Conservation (phyloP, 352 stramenopile genomes). For the Pilasporangium apinafurcum region DNA sequence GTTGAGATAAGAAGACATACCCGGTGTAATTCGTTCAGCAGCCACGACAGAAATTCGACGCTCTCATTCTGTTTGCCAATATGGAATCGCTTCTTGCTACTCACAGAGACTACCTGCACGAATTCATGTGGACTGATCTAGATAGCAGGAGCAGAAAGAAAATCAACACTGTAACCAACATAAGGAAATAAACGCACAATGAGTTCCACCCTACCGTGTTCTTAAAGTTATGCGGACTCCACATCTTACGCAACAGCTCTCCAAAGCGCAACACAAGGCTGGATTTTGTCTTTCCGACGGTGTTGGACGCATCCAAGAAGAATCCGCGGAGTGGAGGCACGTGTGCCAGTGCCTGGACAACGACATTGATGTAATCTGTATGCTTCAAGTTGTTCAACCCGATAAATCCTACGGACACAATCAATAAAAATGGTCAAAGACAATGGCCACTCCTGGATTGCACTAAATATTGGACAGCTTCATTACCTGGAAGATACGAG, state of each 20-base stretch:
- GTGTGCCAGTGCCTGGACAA: slow-evolving; percentile 95
- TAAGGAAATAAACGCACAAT: neutral
- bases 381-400: slow-evolving; percentile 97
- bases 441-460: no score
- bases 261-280: slow-evolving; percentile 91
- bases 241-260: slow-evolving; percentile 97
- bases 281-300: slow-evolving; percentile 58
- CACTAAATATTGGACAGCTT: no score
- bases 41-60: slow-evolving; percentile 95
- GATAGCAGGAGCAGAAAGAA: neutral
- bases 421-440: no score
- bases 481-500: slow-evolving; percentile 89
- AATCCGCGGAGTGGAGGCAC: slow-evolving; percentile 94
- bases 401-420: slow-evolving; percentile 81
- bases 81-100: slow-evolving; percentile 95
- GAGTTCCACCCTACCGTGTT: slow-evolving; percentile 72
- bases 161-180: neutral
- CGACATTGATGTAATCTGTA: slow-evolving; percentile 97
- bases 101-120: slow-evolving; percentile 92
- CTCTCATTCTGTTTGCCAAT: slow-evolving; percentile 93
- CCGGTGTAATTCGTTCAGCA: slow-evolving; percentile 93
- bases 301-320: slow-evolving; percentile 79
- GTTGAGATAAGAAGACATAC: slow-evolving; percentile 16
- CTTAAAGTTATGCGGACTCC: slow-evolving; percentile 98
- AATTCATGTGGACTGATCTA: slow-evolving; percentile 95